Conservation (phyloP, 257 asterid genomes). For the Solanum megistacrolobum region DNA sequence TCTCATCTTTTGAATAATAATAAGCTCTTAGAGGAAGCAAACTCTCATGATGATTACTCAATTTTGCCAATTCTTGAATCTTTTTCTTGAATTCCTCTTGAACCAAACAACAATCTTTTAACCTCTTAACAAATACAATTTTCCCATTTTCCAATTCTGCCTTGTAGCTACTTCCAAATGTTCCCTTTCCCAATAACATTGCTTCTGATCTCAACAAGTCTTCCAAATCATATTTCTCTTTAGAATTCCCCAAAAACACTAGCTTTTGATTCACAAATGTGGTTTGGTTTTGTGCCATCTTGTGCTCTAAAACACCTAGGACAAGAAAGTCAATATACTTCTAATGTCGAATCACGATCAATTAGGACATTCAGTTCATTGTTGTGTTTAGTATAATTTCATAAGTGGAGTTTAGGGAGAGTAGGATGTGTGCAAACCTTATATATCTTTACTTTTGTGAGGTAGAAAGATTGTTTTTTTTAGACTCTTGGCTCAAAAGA, state of each 20-base stretch:
- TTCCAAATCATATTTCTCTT: background rate
- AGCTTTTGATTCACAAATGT: background rate
- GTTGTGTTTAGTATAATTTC: too few relatives aligned
- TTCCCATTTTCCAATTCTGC: background rate
- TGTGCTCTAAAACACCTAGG: background rate
- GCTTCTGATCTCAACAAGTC: conserved; percentile 11
- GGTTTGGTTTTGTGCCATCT: background rate
- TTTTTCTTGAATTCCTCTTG: conserved; percentile 10
- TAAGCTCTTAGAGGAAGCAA: conserved; percentile 16
- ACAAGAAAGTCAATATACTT: background rate
- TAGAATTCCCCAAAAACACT: background rate
- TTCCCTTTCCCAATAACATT: conserved; percentile 16
- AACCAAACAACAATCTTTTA: background rate
- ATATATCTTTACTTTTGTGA: too few relatives aligned
- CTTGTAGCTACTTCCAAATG: conserved; percentile 11
- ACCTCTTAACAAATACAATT: conserved; percentile 10
- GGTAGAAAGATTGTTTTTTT: too few relatives aligned
- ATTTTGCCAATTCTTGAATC: conserved; percentile 9
- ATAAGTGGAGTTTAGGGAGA: background rate
- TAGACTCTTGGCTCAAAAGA: too few relatives aligned
- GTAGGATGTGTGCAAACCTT: too few relatives aligned
- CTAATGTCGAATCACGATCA: background rate
- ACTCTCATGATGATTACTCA: conserved; percentile 12
- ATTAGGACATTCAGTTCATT: background rate
- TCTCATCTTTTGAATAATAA: conserved; percentile 1